Percentiles rank a stretch among this genome's conserved stretches.
Conservation (phyloP, 345 rosid species). For the Balakata baccata region DNA sequence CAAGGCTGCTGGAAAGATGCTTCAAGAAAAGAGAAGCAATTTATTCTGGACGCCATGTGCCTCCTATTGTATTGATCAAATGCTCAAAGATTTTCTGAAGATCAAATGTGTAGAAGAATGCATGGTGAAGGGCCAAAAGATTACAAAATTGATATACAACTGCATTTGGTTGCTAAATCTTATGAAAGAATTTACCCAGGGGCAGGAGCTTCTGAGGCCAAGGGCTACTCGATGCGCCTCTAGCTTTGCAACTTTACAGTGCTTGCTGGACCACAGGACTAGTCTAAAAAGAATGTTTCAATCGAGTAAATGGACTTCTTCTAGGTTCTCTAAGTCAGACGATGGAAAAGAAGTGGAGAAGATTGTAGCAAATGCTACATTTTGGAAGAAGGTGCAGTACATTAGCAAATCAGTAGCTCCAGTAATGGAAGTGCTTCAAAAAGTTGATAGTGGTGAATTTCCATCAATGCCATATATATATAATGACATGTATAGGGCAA, state of each 20-base stretch:
- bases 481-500: slow-evolving; percentile 40
- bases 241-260: slow-evolving; percentile 35
- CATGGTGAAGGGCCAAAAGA: slow-evolving; percentile 33
- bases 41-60: slow-evolving; percentile 56
- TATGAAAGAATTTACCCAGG: slow-evolving; percentile 43
- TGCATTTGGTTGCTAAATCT: slow-evolving; percentile 32
- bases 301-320: slow-evolving; percentile 40
- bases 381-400: slow-evolving; percentile 44
- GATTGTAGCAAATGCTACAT: slow-evolving; percentile 32
- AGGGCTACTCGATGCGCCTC: slow-evolving; percentile 35
- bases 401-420: slow-evolving; percentile 40
- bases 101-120: slow-evolving; percentile 38
- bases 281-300: slow-evolving; percentile 41
- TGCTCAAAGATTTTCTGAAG: slow-evolving; percentile 40
- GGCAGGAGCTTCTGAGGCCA: slow-evolving; percentile 46
- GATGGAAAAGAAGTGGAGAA: slow-evolving; percentile 46
- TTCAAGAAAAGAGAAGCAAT: slow-evolving; percentile 46
- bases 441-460: slow-evolving; percentile 28
- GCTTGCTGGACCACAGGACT: slow-evolving; percentile 38
- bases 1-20: slow-evolving; percentile 51
- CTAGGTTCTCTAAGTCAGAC: slow-evolving; percentile 31
- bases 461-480: slow-evolving; percentile 39
- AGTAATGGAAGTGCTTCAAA: slow-evolving; percentile 34
- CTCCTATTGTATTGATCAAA: slow-evolving; percentile 32
- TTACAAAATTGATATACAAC: slow-evolving; percentile 41